A percentile compares a stretch with the other conserved stretches of the same genome.
Evolutionary conservation across 2,329 filamentous ascomycete species (phyloP).

Genomic region (Fusarium xylarioides): DNA sequence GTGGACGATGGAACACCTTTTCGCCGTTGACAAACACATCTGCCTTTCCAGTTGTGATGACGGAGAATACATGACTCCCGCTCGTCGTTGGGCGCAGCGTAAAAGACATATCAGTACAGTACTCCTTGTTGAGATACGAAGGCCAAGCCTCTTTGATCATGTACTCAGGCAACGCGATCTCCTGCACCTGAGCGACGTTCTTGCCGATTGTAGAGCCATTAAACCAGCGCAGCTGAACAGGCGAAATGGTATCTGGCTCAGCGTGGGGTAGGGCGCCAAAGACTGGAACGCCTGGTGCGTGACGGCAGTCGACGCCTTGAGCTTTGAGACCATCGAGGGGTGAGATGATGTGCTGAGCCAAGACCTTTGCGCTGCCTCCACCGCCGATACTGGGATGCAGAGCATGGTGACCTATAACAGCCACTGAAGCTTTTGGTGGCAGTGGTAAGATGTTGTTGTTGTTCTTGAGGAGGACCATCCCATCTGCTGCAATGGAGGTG

Average conservation of each 20-base stretch:
- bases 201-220: background rate
- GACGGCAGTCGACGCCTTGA: background rate
- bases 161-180: background rate
- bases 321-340: background rate
- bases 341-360: constrained; percentile 6
- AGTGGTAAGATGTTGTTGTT: background rate
- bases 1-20: background rate
- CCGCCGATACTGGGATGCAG: background rate
- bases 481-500: background rate
- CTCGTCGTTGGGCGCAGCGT: background rate
- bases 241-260: background rate
- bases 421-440: accelerated
- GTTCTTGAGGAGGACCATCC: constrained; percentile 5
- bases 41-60: background rate
- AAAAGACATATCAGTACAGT: background rate
- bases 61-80: background rate
- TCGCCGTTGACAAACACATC: background rate
- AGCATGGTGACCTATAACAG: background rate
- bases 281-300: background rate
- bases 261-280: background rate
- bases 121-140: background rate
- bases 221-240: background rate
- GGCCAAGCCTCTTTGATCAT: constrained; percentile 15
- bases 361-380: background rate
- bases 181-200: background rate